Base-by-base conservation (phyloP, 306 rosid genomes). In the Cucumis melo region DNA sequence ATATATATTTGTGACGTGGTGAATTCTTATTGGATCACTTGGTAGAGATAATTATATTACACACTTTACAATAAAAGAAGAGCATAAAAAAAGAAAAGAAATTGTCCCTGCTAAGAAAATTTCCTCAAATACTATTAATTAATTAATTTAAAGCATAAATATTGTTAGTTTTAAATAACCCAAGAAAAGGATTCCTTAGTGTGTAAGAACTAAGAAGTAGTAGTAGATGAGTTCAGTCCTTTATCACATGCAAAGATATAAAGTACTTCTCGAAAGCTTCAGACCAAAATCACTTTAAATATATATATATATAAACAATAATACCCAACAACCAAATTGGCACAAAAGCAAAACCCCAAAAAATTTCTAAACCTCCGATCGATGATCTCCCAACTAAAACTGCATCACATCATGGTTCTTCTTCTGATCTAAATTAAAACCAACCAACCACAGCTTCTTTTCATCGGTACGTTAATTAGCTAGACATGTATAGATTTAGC, bases 401-500 rank as follows among this genome's bases (percentile, higher is more conserved):
- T 27, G 29, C 29, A 27, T 27, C 29, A 2, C 29, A 27, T 1
- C 29, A 27, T 27, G 29, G 29, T 27, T 27, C 29, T 27, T 27
- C 29, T 27, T 27, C 29, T 27, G 29, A 27, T 27, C 29, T 27
- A 27, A 27, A 27, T 27, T 27, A 27, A 27, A 27, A 27, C 29
- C 29, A 27, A 27, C 29, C 29, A 27, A 27, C 29, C 29, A 27
- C 2, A 27, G 29, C 29, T 27, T 7, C 41, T 7, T 12, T 16
- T 13, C 71, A 17, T 36, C 20, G 19, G 1, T 38, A 27, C 29
- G 29, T 38, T 36, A 38, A 38, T 8, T 27, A 34, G 34, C 29
- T 17, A 57, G 44, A 60, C 14, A 76, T 61, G 79, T 87, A 87
- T 76, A 82, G 98, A 79, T 87, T 94, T 63, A 94, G 98, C 89